Conservation (phyloP, 805 yeast species). For the Grigorovia jiainica region DNA sequence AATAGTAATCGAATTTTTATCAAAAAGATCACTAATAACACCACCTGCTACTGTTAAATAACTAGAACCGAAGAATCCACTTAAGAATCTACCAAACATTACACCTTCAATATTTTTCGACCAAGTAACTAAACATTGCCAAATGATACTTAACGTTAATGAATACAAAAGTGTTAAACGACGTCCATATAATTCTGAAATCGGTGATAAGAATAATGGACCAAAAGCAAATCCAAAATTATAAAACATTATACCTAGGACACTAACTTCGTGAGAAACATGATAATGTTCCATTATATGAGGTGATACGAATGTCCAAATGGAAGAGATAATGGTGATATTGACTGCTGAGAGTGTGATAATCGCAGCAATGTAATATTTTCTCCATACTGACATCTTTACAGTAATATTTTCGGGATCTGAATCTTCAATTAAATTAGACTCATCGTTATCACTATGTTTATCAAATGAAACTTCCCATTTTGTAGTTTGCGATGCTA, state of each 20-base stretch:
- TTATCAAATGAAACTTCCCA: not conserved
- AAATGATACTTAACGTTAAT: slow-evolving; percentile 45
- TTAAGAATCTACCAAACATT: slow-evolving; percentile 53
- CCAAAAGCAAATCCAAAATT: slow-evolving; percentile 61
- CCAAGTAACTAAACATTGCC: slow-evolving; percentile 50
- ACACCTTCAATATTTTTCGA: slow-evolving; percentile 55
- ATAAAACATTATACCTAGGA: slow-evolving; percentile 53
- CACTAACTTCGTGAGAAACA: slow-evolving; percentile 45
- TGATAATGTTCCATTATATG: slow-evolving; percentile 39
- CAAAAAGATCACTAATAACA: slow-evolving; percentile 60
- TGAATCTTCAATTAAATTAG: slow-evolving; percentile 5
- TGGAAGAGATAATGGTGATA: slow-evolving; percentile 61
- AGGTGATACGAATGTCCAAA: slow-evolving; percentile 53
- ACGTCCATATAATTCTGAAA: slow-evolving; percentile 60
- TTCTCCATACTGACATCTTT: slow-evolving; percentile 36
- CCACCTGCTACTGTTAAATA: slow-evolving; percentile 75
- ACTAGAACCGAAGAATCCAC: slow-evolving; percentile 68
- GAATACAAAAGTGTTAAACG: slow-evolving; percentile 48
- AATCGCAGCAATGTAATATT: slow-evolving; percentile 47
- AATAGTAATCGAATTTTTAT: slow-evolving; percentile 48
- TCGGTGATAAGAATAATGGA: slow-evolving; percentile 57
- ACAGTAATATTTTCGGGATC: slow-evolving; percentile 27
- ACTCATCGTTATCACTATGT: too few species aligned
- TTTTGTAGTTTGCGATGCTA: not conserved
- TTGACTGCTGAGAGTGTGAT: slow-evolving; percentile 49